Base-by-base conservation (phyloP, 208 protist species). In the Angomonas desouzai region DNA sequence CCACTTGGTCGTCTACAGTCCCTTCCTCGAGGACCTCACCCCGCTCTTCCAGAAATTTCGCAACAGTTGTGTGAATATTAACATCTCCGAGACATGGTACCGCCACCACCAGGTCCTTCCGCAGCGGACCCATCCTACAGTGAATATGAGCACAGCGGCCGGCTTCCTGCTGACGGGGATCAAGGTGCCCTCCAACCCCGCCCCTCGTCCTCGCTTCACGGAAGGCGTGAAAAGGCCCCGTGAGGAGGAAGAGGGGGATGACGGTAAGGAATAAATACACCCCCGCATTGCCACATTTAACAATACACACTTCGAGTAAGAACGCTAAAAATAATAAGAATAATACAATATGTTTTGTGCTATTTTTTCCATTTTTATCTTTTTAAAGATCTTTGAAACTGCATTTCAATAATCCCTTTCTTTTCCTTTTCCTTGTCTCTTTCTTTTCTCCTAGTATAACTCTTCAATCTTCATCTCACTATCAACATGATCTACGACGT, bases 91-190 rank as follows among this genome's bases (percentile, higher is more conserved):
- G 66, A 97, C 91, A 48, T 98, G 91, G 91, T 96, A 91, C 72
- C 80, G 96, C 16, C 83, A 96, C 66, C 87, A 97, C 55, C 96
- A 98, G 72, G 83, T 98, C 10, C 83, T 98, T 18, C 88, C 89
- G 2, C 83, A 91, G 49, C 87, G 96, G 43, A 97, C 96, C 18
- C 96, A 98, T 62, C 93, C 96, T 0, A 91, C 89, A 0, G 93
- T 97, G 61, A 95, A 88, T 68, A 98, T 97, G 89, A 93, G 77
- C 70, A 91, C 79, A 7, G 83, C 90, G 0, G 91, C 74, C 18
- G 96, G 96, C 6, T 97, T 92, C 63, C 53, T 98, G 6, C 73
- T 98, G n/a, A 94, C 91, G 0, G 93, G 81, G 2, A 86, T 97
- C 10, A 93, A 93, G 55, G 85, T 92, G 1, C 68, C 79, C 20